These are phyloP conservation scores for Acorus gramineus DNA, from an alignment of 106 monocot species.

Conservation along the genomic window DNA sequence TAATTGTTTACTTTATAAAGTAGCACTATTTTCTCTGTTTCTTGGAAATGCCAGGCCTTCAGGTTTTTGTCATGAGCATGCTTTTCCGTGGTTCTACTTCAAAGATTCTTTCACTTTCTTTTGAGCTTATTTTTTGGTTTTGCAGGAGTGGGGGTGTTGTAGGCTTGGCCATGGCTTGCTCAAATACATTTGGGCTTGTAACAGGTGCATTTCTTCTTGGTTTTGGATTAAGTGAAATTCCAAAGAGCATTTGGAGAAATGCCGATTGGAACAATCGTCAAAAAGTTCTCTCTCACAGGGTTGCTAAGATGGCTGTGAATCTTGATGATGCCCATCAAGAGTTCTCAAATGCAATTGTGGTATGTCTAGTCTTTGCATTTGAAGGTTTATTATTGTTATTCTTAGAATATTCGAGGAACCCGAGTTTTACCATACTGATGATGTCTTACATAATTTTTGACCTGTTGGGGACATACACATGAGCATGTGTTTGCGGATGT, in stretches of 20 bases:
- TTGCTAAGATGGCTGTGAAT: conserved; percentile 94
- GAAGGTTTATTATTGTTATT: no score
- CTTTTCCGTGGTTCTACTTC: no score
- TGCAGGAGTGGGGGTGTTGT: conserved; percentile 57
- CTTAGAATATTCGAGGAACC: no score
- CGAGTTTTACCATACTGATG: no score
- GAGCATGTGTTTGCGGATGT: no score
- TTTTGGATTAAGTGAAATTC: conserved; percentile 97
- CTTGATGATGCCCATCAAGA: conserved; percentile 97
- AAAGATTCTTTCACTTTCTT: no score
- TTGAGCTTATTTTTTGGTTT: conserved; percentile 3
- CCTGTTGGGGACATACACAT: no score
- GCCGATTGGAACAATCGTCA: conserved; percentile 87
- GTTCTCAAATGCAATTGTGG: conserved; percentile 97
- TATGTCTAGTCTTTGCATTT: conserved; percentile 15
- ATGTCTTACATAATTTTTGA: no score
- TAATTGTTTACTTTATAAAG: no score
- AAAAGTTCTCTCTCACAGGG: conserved; percentile 86
- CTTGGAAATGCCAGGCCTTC: no score
- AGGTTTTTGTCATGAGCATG: no score
- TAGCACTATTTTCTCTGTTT: no score
- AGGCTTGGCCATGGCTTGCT: conserved; percentile 90
- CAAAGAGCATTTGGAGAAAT: conserved; percentile 93
- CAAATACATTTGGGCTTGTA: conserved; percentile 99
- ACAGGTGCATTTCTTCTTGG: conserved; percentile 99